phyloP scores from a whole-genome alignment of 257 asterid genomes.

The Anisodus tanguticus region DNA sequence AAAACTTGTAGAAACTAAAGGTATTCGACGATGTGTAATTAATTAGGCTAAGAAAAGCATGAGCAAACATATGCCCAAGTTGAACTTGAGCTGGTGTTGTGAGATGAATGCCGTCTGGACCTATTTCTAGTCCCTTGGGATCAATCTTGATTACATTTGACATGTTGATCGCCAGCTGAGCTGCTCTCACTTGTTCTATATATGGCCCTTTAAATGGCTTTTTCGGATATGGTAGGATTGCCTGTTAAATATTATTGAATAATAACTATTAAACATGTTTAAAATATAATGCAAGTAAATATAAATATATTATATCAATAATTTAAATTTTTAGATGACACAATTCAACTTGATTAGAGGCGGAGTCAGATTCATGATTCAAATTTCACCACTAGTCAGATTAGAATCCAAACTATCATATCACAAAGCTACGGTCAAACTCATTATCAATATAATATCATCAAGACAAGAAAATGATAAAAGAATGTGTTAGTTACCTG shows the following conservation, averaged over 20 bases:
- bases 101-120: slow-evolving; percentile 60
- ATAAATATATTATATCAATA: neutral
- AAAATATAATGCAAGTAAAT: neutral
- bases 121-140: slow-evolving; percentile 55
- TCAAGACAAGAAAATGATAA: neutral
- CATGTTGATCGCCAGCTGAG: slow-evolving; percentile 54
- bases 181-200: slow-evolving; percentile 54
- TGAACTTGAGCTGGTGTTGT: slow-evolving; percentile 54
- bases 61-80: slow-evolving; percentile 62
- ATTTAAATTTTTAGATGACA: neutral
- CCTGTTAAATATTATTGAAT: neutral
- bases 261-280: neutral
- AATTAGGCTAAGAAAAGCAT: slow-evolving; percentile 39
- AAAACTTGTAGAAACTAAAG: slow-evolving; percentile 8
- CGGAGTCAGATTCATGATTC: neutral
- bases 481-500: neutral
- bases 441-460: neutral
- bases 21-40: neutral
- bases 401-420: neutral
- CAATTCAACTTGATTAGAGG: neutral
- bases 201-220: slow-evolving; percentile 43
- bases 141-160: slow-evolving; percentile 61
- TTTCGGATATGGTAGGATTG: neutral
- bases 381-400: neutral
- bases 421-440: neutral